These are phyloP conservation scores for Raffaelea albimanens DNA, from an alignment of 2,329 filamentous ascomycete species.

Conservation along the genomic window DNA sequence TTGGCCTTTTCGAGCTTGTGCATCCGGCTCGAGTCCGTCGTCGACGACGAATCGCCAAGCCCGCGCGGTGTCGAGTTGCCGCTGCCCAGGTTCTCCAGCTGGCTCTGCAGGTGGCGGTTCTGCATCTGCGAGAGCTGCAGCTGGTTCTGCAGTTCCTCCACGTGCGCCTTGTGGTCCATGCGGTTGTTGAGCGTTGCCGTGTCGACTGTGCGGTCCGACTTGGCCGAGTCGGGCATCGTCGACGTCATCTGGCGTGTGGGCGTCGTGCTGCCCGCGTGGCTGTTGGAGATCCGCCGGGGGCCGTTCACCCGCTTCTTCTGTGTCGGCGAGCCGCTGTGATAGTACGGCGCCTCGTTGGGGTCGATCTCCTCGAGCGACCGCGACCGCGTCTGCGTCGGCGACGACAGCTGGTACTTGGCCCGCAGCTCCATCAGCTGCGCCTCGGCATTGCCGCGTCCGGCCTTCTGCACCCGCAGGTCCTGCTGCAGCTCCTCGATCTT, in stretches of 20 bases:
- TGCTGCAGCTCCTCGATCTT: slow-evolving; percentile 85
- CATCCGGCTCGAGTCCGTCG: slow-evolving; percentile 42
- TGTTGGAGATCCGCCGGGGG: slow-evolving; percentile 55
- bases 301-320: slow-evolving; percentile 44
- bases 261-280: slow-evolving; percentile 42
- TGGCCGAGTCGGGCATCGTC: slow-evolving; percentile 58
- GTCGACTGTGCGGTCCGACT: slow-evolving; percentile 79
- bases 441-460: slow-evolving; percentile 74
- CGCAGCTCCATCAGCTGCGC: slow-evolving; percentile 71
- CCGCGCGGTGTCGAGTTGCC: slow-evolving; percentile 31
- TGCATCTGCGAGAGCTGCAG: slow-evolving; percentile 92
- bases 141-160: slow-evolving; percentile 89
- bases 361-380: slow-evolving; percentile 75
- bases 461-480: slow-evolving; percentile 72
- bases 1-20: slow-evolving; percentile 91
- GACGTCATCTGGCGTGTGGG: slow-evolving; percentile 60
- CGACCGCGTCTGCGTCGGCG: slow-evolving; percentile 41
- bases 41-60: not conserved
- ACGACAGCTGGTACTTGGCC: slow-evolving; percentile 55
- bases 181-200: slow-evolving; percentile 64
- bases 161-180: slow-evolving; percentile 82
- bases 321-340: slow-evolving; percentile 50
- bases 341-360: slow-evolving; percentile 62
- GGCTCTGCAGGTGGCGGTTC: slow-evolving; percentile 82
- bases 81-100: slow-evolving; percentile 61